phyloP scores from a whole-genome alignment of 768 basidiomycete genomes.

The Mrakia hoshinonis region DNA sequence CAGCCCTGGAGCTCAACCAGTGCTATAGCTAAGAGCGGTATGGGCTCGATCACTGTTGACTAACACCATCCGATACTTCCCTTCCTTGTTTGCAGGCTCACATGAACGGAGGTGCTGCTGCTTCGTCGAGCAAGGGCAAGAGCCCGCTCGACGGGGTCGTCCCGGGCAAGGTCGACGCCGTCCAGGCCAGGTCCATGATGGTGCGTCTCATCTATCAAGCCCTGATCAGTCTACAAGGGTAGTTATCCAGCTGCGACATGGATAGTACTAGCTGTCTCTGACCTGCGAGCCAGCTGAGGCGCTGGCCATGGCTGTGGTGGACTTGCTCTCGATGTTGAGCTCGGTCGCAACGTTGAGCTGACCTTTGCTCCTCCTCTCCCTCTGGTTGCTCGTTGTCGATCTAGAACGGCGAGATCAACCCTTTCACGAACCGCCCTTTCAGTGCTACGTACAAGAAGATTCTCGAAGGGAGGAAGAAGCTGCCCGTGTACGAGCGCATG shows the following conservation, averaged over 20 bases:
- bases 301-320: too few species aligned
- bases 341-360: background rate
- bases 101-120: slow-evolving; percentile 11
- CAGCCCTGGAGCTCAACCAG: too few species aligned
- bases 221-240: background rate
- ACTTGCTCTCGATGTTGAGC: background rate
- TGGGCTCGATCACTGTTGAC: background rate
- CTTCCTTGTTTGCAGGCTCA: slow-evolving; percentile 5
- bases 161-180: slow-evolving; percentile 57
- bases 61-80: background rate
- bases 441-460: slow-evolving; percentile 77
- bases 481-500: slow-evolving; percentile 90
- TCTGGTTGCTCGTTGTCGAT: background rate
- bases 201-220: slow-evolving; percentile 45
- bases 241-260: too few species aligned
- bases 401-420: slow-evolving; percentile 73
- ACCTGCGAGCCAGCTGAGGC: too few species aligned
- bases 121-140: slow-evolving; percentile 4
- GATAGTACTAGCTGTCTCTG: too few species aligned
- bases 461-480: slow-evolving; percentile 67
- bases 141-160: slow-evolving; percentile 66
- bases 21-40: too few species aligned
- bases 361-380: background rate
- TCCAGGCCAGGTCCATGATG: slow-evolving; percentile 61
- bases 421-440: slow-evolving; percentile 75